Base-by-base conservation (phyloP, 2,329 filamentous ascomycete species). In the Plenodomus biglobosus region DNA sequence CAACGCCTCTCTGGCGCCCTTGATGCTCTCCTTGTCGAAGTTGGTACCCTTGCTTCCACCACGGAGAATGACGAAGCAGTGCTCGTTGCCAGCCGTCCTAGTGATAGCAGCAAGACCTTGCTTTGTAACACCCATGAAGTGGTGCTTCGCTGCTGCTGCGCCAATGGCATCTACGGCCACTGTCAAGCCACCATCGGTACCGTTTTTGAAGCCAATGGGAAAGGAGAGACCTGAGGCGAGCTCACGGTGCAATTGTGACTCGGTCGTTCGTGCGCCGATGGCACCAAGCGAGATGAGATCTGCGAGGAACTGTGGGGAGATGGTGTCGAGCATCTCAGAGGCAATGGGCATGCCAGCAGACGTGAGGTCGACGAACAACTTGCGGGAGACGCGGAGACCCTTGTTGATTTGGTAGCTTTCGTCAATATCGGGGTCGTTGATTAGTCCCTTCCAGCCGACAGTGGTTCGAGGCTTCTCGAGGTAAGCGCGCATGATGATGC, bases 121-220 rank as follows among this genome's bases (percentile, higher is more conserved):
- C 81, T 99, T 99, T 24, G 94, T 99, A 41, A 99, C 94, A 75
- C 92, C 92, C 81, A 99, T 88, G 80, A 99, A 99, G 79, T 96
- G 92, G 75, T 99, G 94, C 73, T 83, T 85, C n/a, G 87, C 81
- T 48, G 86, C 85, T 1, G 88, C 88, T 22, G 75, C 73, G 38
- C 92, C 94, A 70, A 97, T 96, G 27, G 94, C 94, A 71, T 99
- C 94, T 64, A 97, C 95, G 17, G 92, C 92, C 17, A 97, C 92
- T 21, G 84, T 85, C 47, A 99, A 78, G 62, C 87, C 90, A 36
- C 94, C 94, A 66, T 99, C 94, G 19, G 94, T 99, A 53, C 94
- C 94, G 75, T 99, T 99, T 85, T 99, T 99, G 87, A 96, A 99
- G 50, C 94, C 94, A 59, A 99, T 92, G 18, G 94, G 94, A 86